These are phyloP conservation scores for Aspergillus panamensis DNA, from an alignment of 495 filamentous ascomycete genomes.

Conservation along the genomic window DNA sequence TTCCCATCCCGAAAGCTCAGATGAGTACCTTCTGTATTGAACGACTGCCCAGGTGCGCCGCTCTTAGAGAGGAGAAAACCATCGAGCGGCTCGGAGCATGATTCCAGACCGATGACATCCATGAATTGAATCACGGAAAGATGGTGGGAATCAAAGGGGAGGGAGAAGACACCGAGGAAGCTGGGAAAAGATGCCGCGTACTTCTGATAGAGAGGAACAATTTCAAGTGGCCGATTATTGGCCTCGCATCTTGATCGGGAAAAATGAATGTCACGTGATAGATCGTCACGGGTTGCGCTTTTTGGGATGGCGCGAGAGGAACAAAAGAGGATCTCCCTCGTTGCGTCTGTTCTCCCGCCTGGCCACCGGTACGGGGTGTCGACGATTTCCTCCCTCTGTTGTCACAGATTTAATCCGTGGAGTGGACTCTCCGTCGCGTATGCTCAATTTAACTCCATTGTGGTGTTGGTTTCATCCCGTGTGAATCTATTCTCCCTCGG, in stretches of 20 bases:
- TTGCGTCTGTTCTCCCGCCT: constrained; percentile 15
- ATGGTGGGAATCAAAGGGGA: neutral
- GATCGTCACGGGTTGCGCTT: constrained; percentile 41
- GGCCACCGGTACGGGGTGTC: constrained; percentile 5
- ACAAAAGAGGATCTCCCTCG: constrained; percentile 22
- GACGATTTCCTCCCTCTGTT: constrained; percentile 11
- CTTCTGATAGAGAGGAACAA: neutral
- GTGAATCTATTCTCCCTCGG: constrained; percentile 25
- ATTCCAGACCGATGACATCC: constrained; percentile 49
- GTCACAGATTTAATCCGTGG: constrained; percentile 6
- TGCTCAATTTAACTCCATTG: constrained; percentile 18
- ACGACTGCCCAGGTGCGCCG: constrained; percentile 28
- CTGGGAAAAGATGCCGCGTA: neutral
- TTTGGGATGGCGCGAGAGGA: constrained; percentile 37
- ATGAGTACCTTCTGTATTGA: constrained; percentile 29
- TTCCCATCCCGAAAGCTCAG: too few relatives aligned
- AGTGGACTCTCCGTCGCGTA: neutral
- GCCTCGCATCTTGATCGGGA: constrained; percentile 12
- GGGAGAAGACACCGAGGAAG: neutral
- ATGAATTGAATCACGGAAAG: constrained; percentile 36
- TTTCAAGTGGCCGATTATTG: too few relatives aligned
- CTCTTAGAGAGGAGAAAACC: constrained; percentile 38
- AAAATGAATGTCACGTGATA: constrained; percentile 36
- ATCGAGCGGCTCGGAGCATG: constrained; percentile 43
- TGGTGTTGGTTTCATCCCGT: constrained; percentile 17